A percentile compares a stretch with the other conserved stretches of the same genome.
phyloP scores from a whole-genome alignment of 164 flowering plant genomes.

The Cinnamomum micranthum region DNA sequence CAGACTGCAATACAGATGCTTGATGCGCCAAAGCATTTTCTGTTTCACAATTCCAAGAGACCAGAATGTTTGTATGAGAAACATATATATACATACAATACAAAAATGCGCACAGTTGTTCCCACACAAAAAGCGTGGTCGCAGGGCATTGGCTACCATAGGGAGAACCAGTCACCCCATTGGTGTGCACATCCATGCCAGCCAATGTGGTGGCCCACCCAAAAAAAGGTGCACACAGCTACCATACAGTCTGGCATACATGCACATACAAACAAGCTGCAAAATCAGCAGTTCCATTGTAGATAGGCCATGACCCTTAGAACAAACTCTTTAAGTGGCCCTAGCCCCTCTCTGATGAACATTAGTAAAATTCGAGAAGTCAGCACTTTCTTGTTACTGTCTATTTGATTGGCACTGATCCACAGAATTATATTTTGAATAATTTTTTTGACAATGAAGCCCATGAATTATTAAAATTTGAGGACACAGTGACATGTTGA shows the following conservation, averaged over 20 bases:
- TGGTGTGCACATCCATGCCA: no score
- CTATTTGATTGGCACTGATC: neutral
- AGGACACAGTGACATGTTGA: neutral
- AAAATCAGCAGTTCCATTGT: neutral
- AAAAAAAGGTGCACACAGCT: neutral
- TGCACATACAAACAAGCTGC: neutral
- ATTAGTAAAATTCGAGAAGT: neutral
- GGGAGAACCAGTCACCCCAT: no score
- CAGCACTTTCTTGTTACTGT: neutral
- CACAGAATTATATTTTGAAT: neutral
- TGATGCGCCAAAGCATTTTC: conserved; percentile 87
- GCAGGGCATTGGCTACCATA: no score
- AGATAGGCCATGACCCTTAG: neutral
- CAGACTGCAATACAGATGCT: conserved; percentile 70
- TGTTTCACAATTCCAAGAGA: conserved; percentile 28
- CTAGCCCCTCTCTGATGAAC: neutral
- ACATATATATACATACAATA: neutral
- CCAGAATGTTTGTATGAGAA: neutral
- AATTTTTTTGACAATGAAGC: neutral
- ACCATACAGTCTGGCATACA: neutral
- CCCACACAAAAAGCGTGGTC: no score
- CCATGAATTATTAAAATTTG: neutral
- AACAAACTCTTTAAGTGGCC: neutral
- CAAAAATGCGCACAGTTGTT: no score
- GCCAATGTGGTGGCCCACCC: no score